Evolutionary conservation across 768 basidiomycete species (phyloP).

Genomic region (Tylopilus sp.): DNA sequence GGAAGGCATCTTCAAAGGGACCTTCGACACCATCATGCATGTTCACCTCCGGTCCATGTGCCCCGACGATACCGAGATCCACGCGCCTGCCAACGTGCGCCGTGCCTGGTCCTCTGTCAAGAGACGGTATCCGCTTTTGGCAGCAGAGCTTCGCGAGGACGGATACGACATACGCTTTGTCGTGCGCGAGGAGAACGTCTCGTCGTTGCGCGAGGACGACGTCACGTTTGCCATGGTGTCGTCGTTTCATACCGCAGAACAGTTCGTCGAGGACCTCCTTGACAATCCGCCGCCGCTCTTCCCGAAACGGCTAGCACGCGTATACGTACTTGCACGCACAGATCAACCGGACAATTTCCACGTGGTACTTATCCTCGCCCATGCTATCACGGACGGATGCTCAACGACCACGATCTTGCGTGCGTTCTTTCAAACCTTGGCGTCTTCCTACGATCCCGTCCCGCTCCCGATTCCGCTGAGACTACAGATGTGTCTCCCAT

Average conservation of each 20-base stretch:
- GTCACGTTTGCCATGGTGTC: constrained; percentile 32
- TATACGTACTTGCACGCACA: constrained; percentile 36
- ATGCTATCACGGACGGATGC: constrained; percentile 50
- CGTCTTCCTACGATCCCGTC: constrained; percentile 6
- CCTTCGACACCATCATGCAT: constrained; percentile 41
- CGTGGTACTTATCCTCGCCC: constrained; percentile 43
- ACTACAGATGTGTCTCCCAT: constrained; percentile 39
- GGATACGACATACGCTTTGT: constrained; percentile 13
- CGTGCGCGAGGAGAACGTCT: constrained; percentile 6
- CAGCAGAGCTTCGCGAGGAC: constrained; percentile 35
- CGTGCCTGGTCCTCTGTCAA: constrained; percentile 38
- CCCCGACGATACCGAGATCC: background rate
- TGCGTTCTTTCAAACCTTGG: constrained; percentile 42
- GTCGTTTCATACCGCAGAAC: constrained; percentile 35
- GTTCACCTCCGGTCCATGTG: constrained; percentile 32
- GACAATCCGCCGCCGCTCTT: constrained; percentile 36
- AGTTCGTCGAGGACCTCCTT: constrained; percentile 30
- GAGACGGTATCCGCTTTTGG: constrained; percentile 49
- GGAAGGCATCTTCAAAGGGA: constrained; percentile 39
- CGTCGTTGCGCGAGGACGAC: constrained; percentile 28
- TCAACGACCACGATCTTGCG: constrained; percentile 41
- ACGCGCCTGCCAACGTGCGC: too few species aligned
- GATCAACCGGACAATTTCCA: constrained; percentile 40
- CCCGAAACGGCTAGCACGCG: constrained; percentile 18
- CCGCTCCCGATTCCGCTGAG: constrained; percentile 31